Evolutionary conservation across 805 yeast genomes (phyloP).

Genomic region (Yamadazyma nakazawae): DNA sequence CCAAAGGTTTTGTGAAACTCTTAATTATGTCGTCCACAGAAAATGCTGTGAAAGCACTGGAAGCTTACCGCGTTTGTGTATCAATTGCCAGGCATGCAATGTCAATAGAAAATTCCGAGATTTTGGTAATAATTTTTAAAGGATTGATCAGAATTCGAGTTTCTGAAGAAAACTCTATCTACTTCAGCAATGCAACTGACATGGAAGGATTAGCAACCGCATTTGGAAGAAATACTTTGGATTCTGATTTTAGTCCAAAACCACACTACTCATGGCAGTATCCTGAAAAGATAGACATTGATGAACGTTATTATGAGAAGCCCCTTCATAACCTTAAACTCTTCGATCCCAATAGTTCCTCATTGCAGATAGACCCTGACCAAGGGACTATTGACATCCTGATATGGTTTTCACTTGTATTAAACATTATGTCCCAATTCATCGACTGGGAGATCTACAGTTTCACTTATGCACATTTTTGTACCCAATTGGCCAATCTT

Average conservation of each 20-base stretch:
- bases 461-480: constrained; percentile 60
- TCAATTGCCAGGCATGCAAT: constrained; percentile 35
- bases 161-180: constrained; percentile 43
- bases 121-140: constrained; percentile 48
- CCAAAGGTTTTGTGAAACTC: constrained; percentile 24
- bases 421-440: constrained; percentile 48
- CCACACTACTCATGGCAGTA: constrained; percentile 47
- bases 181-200: constrained; percentile 52
- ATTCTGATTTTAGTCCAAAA: constrained; percentile 19
- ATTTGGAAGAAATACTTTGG: constrained; percentile 47
- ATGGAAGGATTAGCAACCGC: constrained; percentile 65
- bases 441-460: constrained; percentile 72
- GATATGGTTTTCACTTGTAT: constrained; percentile 50
- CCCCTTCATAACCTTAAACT: constrained; percentile 32
- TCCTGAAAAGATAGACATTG: constrained; percentile 55
- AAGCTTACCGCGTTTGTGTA: constrained; percentile 30
- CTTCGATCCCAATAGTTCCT: constrained; percentile 16
- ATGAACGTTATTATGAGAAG: constrained; percentile 37
- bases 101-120: constrained; percentile 27
- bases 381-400: constrained; percentile 39
- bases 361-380: constrained; percentile 14
- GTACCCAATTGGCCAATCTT: constrained; percentile 64
- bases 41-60: constrained; percentile 25
- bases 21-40: constrained; percentile 23
- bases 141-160: constrained; percentile 54